Percentiles rank a stretch among this genome's conserved stretches.
Conservation (phyloP, 2,329 filamentous ascomycete genomes). For the Scedosporium boydii region DNA sequence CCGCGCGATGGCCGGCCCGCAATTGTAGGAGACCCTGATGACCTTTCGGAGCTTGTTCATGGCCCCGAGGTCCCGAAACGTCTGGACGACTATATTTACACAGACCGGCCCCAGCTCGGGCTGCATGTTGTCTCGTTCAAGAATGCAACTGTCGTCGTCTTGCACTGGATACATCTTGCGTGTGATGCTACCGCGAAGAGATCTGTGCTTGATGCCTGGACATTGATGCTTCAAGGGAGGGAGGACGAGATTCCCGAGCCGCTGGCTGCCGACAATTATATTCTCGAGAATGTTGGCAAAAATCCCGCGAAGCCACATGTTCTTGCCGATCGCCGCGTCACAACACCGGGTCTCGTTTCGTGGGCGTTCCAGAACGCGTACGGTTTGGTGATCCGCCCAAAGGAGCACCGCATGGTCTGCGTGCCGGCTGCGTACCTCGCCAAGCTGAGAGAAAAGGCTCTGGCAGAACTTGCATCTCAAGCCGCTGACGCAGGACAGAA, state of each 20-base stretch:
- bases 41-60: constrained; percentile 14
- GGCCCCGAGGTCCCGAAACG: constrained; percentile 13
- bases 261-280: constrained; percentile 17
- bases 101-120: constrained; percentile 28
- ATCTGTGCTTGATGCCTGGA: constrained; percentile 28
- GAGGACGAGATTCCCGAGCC: constrained; percentile 20
- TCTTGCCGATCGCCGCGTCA: constrained; percentile 13
- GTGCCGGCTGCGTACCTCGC: constrained; percentile 19
- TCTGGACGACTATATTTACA: constrained; percentile 24
- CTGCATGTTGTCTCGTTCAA: constrained; percentile 31
- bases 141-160: constrained; percentile 28
- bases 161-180: constrained; percentile 29
- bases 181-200: constrained; percentile 28
- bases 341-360: constrained; percentile 10
- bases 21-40: constrained; percentile 15
- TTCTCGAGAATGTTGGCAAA: constrained; percentile 15
- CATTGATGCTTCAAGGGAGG: constrained; percentile 21
- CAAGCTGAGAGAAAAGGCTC: constrained; percentile 15
- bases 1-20: constrained; percentile 12
- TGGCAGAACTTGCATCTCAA: constrained; percentile 15
- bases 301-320: constrained; percentile 14
- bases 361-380: constrained; percentile 18
- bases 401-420: constrained; percentile 25
- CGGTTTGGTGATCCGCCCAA: constrained; percentile 13
- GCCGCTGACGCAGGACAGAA: constrained; percentile 2